Percentiles rank a stretch among this genome's conserved stretches.
Evolutionary conservation across 2,329 filamentous ascomycete species (phyloP).

Genomic region (Allantophomopsis cytisporea): DNA sequence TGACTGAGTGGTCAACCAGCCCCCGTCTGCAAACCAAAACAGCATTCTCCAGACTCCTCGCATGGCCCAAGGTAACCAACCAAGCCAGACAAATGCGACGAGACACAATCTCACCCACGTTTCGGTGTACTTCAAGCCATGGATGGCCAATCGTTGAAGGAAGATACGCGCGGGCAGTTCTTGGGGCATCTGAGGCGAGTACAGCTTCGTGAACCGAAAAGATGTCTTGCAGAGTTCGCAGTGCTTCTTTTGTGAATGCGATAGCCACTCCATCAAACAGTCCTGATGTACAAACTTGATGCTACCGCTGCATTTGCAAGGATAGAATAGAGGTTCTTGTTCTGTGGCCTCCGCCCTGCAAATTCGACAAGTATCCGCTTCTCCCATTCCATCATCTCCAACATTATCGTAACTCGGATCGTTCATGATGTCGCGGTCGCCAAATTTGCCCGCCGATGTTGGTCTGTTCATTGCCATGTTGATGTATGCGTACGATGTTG

Average conservation of each 20-base stretch:
- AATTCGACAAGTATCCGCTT: slow-evolving; percentile 81
- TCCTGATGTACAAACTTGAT: slow-evolving; percentile 98
- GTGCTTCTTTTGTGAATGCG: slow-evolving; percentile 98
- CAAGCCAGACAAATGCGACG: slow-evolving; percentile 78
- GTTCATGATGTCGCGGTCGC: slow-evolving; percentile 39
- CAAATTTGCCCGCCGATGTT: slow-evolving; percentile 3
- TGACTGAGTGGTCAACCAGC: slow-evolving; percentile 12
- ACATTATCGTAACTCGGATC: slow-evolving; percentile 34
- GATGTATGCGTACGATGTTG: too few relatives aligned
- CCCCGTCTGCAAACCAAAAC: slow-evolving; percentile 53
- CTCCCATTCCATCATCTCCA: slow-evolving; percentile 16
- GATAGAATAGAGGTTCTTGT: slow-evolving; percentile 85
- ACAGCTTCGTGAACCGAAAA: slow-evolving; percentile 96
- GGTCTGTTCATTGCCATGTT: too few relatives aligned
- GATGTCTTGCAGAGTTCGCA: slow-evolving; percentile 98
- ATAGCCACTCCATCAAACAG: slow-evolving; percentile 97
- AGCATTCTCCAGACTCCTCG: slow-evolving; percentile 83
- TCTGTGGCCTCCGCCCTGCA: slow-evolving; percentile 77
- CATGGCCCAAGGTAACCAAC: slow-evolving; percentile 81
- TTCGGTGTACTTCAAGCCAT: slow-evolving; percentile 56
- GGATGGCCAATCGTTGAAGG: slow-evolving; percentile 60
- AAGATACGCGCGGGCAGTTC: slow-evolving; percentile 73
- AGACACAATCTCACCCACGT: slow-evolving; percentile 68
- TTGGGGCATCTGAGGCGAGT: slow-evolving; percentile 85
- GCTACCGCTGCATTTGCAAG: slow-evolving; percentile 97